These are phyloP conservation scores for Ceratocystis smalleyi DNA, from an alignment of 2,329 filamentous ascomycete genomes.

Conservation along the genomic window DNA sequence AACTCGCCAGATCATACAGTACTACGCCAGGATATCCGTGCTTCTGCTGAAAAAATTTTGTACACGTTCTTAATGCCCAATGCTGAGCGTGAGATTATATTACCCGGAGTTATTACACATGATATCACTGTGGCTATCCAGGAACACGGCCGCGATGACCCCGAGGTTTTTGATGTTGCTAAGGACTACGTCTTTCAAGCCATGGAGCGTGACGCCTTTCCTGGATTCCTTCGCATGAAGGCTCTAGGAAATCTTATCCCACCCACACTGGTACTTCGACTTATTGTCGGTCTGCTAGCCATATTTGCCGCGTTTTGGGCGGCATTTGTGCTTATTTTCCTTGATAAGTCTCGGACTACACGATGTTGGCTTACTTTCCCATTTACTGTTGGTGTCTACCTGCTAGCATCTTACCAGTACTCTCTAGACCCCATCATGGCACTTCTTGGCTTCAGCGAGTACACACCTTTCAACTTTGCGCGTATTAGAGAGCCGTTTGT, in stretches of 20 bases:
- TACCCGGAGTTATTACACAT: constrained; percentile 73
- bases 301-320: constrained; percentile 93
- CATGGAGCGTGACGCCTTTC: constrained; percentile 98
- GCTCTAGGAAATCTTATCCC: constrained; percentile 91
- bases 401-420: constrained; percentile 83
- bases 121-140: constrained; percentile 81
- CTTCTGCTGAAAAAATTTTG: constrained; percentile 94
- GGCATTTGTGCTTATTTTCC: constrained; percentile 82
- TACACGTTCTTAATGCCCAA: constrained; percentile 91
- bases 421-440: constrained; percentile 85
- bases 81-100: constrained; percentile 89
- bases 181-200: constrained; percentile 99
- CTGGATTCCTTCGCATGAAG: constrained; percentile 87
- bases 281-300: constrained; percentile 69
- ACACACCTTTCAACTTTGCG: constrained; percentile 86
- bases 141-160: constrained; percentile 80
- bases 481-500: constrained; percentile 83
- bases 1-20: constrained; percentile 74
- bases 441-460: constrained; percentile 81
- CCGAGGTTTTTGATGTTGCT: constrained; percentile 89
- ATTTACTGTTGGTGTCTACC: constrained; percentile 81
- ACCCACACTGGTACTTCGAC: constrained; percentile 67
- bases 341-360: constrained; percentile 56
- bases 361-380: constrained; percentile 84
- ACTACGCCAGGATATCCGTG: constrained; percentile 74